Conservation (phyloP, 257 asterid species). For the Solanum habrochaites region DNA sequence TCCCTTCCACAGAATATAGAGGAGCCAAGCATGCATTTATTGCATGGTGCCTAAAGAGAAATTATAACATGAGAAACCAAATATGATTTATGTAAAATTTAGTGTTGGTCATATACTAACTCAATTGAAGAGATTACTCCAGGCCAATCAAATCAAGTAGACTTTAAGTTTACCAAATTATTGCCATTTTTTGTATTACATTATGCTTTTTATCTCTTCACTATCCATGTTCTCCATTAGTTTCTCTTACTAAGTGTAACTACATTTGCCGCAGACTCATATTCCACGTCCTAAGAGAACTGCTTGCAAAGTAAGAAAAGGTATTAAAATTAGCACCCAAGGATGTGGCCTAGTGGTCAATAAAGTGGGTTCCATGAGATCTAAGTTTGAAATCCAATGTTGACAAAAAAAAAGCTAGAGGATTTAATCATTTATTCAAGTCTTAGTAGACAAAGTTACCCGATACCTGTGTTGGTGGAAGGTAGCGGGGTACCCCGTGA, state of each 20-base stretch:
- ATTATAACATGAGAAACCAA: background rate
- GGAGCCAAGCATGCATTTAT: slow-evolving; percentile 98
- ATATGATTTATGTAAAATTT: background rate
- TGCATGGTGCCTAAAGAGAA: slow-evolving; percentile 59
- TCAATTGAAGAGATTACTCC: background rate
- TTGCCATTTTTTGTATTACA: background rate
- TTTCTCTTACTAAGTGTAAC: background rate
- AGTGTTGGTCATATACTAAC: background rate
- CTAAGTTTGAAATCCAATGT: background rate
- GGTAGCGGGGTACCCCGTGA: background rate
- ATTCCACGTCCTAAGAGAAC: background rate
- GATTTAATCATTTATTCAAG: background rate
- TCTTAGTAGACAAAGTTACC: background rate
- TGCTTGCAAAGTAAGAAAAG: background rate
- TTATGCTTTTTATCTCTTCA: background rate
- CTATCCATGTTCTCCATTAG: background rate
- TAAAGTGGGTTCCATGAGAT: background rate
- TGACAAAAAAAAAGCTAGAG: background rate
- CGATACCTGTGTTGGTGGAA: background rate
- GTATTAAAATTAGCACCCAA: background rate
- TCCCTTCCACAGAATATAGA: slow-evolving; percentile 89
- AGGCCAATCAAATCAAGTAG: background rate
- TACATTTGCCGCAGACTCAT: background rate
- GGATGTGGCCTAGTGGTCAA: background rate
- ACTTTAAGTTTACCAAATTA: background rate